phyloP scores from a whole-genome alignment of 352 stramenopile species.

The Hyaloperonospora arabidopsidis region DNA sequence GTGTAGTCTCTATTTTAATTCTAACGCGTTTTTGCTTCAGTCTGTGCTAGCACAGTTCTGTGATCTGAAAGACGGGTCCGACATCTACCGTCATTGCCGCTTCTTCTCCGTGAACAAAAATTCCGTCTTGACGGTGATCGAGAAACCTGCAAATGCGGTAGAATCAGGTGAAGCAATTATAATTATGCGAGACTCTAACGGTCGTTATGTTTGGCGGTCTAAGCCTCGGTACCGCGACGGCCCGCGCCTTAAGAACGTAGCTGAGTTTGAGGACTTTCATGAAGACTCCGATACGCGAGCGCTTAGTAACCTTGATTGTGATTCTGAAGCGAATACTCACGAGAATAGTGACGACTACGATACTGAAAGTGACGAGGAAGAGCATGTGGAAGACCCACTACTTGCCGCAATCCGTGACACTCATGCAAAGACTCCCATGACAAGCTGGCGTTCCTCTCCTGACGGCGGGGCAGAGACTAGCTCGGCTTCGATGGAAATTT shows the following conservation, averaged over 20 bases:
- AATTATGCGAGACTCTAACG: slow-evolving; percentile 71
- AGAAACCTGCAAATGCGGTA: slow-evolving; percentile 47
- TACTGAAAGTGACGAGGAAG: slow-evolving; percentile 28
- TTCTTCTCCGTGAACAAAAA: slow-evolving; percentile 82
- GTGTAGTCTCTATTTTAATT: background rate
- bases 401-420: slow-evolving; percentile 58
- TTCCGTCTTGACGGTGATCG: slow-evolving; percentile 70
- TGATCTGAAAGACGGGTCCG: slow-evolving; percentile 30
- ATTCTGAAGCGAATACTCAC: slow-evolving; percentile 16
- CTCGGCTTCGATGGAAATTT: slow-evolving; percentile 25
- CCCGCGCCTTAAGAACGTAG: slow-evolving; percentile 40
- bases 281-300: slow-evolving; percentile 21
- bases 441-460: slow-evolving; percentile 54
- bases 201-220: slow-evolving; percentile 71
- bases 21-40: slow-evolving; percentile 22
- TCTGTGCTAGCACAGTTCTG: slow-evolving; percentile 52
- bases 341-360: slow-evolving; percentile 29
- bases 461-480: slow-evolving; percentile 11
- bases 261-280: slow-evolving; percentile 60
- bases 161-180: slow-evolving; percentile 53
- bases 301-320: slow-evolving; percentile 21
- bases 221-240: slow-evolving; percentile 61
- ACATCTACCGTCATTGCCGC: slow-evolving; percentile 49
- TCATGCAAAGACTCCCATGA: slow-evolving; percentile 49
- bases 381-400: slow-evolving; percentile 37